Evolutionary conservation across 805 yeast genomes (phyloP).

Genomic region (Wickerhamomyces ciferrii): DNA sequence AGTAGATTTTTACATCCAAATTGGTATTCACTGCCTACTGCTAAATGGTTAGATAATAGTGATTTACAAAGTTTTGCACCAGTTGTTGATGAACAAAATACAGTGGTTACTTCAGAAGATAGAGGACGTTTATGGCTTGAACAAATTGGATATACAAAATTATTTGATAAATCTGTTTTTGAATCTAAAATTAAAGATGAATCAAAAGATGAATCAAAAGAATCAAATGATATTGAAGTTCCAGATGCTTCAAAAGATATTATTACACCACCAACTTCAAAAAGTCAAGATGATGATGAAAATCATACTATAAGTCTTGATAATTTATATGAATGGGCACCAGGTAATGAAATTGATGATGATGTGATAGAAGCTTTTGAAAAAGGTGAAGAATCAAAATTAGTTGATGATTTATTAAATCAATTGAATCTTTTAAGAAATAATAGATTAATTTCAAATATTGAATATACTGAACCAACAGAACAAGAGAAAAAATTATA

Average conservation of each 20-base stretch:
- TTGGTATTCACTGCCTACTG: conserved; percentile 59
- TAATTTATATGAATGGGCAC: conserved; percentile 46
- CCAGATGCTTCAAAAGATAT: background rate
- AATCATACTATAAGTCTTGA: conserved; percentile 25
- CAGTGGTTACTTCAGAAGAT: conserved; percentile 46
- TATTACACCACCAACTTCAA: too few species aligned
- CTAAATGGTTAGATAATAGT: conserved; percentile 57
- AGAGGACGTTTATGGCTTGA: conserved; percentile 50
- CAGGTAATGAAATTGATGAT: conserved; percentile 40
- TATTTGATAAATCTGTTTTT: conserved; percentile 12
- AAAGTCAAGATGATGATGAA: conserved; percentile 4
- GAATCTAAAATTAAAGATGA: conserved; percentile 9
- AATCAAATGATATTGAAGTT: conserved; percentile 1
- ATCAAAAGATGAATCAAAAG: conserved; percentile 9
- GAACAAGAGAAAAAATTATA: conserved; percentile 37
- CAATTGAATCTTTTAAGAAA: conserved; percentile 48
- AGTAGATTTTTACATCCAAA: conserved; percentile 52
- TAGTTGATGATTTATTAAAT: conserved; percentile 38
- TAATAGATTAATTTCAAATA: conserved; percentile 28
- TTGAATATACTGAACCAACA: conserved; percentile 32
- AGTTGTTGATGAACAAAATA: conserved; percentile 49
- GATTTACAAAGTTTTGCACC: conserved; percentile 62
- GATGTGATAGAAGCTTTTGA: conserved; percentile 46
- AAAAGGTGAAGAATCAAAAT: conserved; percentile 34
- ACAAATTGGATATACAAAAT: conserved; percentile 41